Base-by-base conservation (phyloP, 1,284 basidiomycete species). In the Tylopilus sp. region DNA sequence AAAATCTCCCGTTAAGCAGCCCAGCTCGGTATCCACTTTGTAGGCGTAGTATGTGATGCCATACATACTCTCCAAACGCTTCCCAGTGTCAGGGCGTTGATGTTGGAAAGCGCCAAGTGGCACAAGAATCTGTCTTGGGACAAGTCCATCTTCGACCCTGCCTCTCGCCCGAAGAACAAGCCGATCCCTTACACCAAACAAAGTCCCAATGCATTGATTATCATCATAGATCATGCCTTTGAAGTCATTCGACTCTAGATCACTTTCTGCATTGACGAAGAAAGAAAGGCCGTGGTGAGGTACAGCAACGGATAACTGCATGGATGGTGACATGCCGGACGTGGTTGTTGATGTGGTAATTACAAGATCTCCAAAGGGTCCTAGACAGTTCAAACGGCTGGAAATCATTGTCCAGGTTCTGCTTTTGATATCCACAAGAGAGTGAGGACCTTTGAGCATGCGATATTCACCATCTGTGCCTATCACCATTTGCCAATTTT, bases 1-100 rank as follows among this genome's bases (percentile, higher is more conserved):
- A 29, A 64, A 63, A 26, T 73, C 74, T 4, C 81, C 79, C 0
- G 73, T 72, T 5, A 87, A 71, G 58, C 77, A 74, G 15, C 83
- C 79, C 18, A 87, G 73, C 10, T 79, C 74, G 0, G 64, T 66
- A 64, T 87, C 80, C 44, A 85, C 69, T 1, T 69, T 70, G 66
- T 86, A 87, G 13, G 75, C 75, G 59, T 79, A 74, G 67, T 80
- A 83, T 0, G 13, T 67, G 8, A 77, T 61, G n/a, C 6, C 29
- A 29, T n/a, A n/a, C n/a, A n/a, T n/a, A n/a, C n/a, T n/a, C n/a
- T n/a, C n/a, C n/a, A n/a, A n/a, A n/a, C n/a, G n/a, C n/a, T n/a
- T n/a, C n/a, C n/a, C n/a, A 4, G 84, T 84, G 13, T 76, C 5
- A 19, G 22, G 9, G 22, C 2, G 8, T 4, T 8, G 19, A 29